Evolutionary conservation across 1,284 basidiomycete species (phyloP), one percentile per base, ranked within the genome.

Genomic region (Xerocomus minutiporus): DNA sequence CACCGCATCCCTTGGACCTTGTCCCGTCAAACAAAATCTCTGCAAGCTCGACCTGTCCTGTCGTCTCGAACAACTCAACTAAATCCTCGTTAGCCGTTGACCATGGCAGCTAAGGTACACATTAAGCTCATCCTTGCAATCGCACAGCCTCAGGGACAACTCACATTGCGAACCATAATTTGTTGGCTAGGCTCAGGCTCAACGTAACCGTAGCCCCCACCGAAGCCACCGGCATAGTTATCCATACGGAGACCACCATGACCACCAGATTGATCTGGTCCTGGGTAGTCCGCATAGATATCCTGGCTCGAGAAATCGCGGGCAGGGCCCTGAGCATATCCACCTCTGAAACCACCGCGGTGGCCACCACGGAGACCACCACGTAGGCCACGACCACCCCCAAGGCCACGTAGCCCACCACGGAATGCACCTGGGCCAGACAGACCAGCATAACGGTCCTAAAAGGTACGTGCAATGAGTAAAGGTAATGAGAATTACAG

Each of bases 51-150:
- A 99, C 96, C 59, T 87, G 88, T 9, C 96, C 96, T 1, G 94
- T 97, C 31, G 96, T 99, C 75, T 97, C 95, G 65, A 99, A 99
- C 31, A 99, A 75, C 73, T 99, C 96, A 25, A 98, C 95, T 29
- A 99, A 76, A 68, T 99, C 96, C 67, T 98, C 95, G 70, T 98
- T 97, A n/a, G 94, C 92, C 34, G 96, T 99, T 15, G 94, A 97
- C 93, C 94, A 98, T 0, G 96, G 96, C 17, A 99, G 75, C 93
- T 97, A 61, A 13, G 41, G 23, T 8, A 26, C 54, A 31, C 13
- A 13, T 52, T 38, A 54, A 36, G 8, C 20, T 0, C 31, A 35
- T n/a, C 28, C 31, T 26, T 5, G 6, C 12, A 34, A 29, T 20
- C n/a, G 13, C 13, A 23, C 28, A 29, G 2, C 11, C 7, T 6